Base-by-base conservation (phyloP, 2,329 filamentous ascomycete species). In the Hymenoscyphus fraxineus region DNA sequence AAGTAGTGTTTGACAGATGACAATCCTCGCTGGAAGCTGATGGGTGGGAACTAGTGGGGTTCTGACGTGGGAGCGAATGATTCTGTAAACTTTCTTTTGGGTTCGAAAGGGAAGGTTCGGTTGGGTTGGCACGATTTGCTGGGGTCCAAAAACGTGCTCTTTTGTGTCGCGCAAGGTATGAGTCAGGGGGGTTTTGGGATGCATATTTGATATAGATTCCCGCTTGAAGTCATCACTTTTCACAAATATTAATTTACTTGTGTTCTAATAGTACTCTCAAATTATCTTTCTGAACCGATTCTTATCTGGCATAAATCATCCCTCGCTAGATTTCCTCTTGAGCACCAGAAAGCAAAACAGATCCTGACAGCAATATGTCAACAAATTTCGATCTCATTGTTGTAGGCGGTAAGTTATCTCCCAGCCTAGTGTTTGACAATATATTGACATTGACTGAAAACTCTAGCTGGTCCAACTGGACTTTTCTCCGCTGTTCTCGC, bases 401-500 rank as follows among this genome's bases (percentile, higher is more conserved):
- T 55, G 32, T 61, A 32, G 59, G 59, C 55, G 59, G 59, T 61
- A 39, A 55, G 2, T 27, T 40, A 16, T n/a, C 38, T 38, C 6
- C 35, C 9, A 44, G 39, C 12, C 13, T 4, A 16, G 16, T 12
- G 1, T 1, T n/a, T n/a, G 9, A 15, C 9, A 44, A 22, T 13
- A 41, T 1, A 35, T 35, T 35, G 4, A 16, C 2, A 2, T 40
- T 19, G 27, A 31, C 16, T 41, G 12, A 59, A 10, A 27, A 3
- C 3, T 27, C 31, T 56, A 76, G 80, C 78, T 61, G 80, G 80
- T 13, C 80, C 80, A 54, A 82, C 80, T 19, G 80, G 80, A 16
- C 74, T 82, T 1, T 76, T 81, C 16, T 78, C 78, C 12, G 80
- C 78, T 0, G 72, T 81, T 40, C 74, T 82, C 2, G 77, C 80